Base-by-base conservation (phyloP, 805 yeast genomes). In the Ogataea corticis region DNA sequence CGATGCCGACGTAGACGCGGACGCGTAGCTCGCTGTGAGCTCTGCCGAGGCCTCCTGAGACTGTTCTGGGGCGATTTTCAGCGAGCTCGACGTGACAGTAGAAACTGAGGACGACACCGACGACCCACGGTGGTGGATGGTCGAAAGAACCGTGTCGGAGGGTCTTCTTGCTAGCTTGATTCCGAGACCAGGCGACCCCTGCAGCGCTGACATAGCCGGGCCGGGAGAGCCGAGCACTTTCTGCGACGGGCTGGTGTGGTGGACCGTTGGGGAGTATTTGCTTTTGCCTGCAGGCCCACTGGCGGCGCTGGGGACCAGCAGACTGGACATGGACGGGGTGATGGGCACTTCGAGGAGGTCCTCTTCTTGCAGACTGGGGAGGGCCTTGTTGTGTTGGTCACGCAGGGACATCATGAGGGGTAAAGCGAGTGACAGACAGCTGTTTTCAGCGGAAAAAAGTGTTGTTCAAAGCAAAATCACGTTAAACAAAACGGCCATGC, bases 131-230 rank as follows among this genome's bases (percentile, higher is more conserved):
- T 46, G 43, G 13, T 27, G 39, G 12, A 48, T 44, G 12, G 42
- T 43, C 2, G 45, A 42, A 13, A 57, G 29, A 1, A 58, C 51
- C 13, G 62, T 45, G 38, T 62, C 68, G 41, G 62, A 57, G 17
- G 66, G 66, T 32, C 67, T 50, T 38, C 37, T 45, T 3, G 54
- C 14, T 2, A 52, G 35, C 36, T 55, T 48, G 17, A 62, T 59
- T 11, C 67, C 64, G 17, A 61, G 46, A 1, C 63, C 65, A 27
- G 33, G 40, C 27, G 32, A 19, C 15, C 12, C 31, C 16, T 4
- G 42, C 37, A 37, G 23, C 11, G 27, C 25, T 16, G 45, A 11
- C 10, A 52, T 42, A 14, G 39, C 27, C 18, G 43, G 29, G 17
- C 32, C 33, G 6, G 43, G 44, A 18, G 40, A 32, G 3, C 46